Evolutionary conservation across 495 filamentous ascomycete species (phyloP).

Genomic region (Aspergillus sparsus): DNA sequence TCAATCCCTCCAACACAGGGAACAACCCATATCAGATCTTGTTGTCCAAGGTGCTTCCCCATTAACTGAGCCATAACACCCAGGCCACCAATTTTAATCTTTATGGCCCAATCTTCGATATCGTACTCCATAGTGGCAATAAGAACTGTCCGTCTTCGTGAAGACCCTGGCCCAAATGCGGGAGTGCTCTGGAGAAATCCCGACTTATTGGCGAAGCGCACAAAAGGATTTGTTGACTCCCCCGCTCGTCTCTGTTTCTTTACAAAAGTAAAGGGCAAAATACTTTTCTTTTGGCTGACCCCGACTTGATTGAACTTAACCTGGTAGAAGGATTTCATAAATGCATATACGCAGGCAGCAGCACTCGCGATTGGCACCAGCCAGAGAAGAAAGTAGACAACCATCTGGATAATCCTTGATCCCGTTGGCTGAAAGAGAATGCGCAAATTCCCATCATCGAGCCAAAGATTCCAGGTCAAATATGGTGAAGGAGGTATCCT

Average conservation of each 20-base stretch:
- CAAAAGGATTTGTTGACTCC: conserved; percentile 32
- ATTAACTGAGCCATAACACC: conserved; percentile 73
- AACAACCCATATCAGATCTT: conserved; percentile 74
- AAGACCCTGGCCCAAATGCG: conserved; percentile 46
- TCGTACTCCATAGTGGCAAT: conserved; percentile 76
- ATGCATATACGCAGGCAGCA: conserved; percentile 54
- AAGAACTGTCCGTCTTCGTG: conserved; percentile 55
- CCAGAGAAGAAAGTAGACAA: conserved; percentile 58
- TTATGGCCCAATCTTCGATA: conserved; percentile 71
- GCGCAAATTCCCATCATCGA: conserved; percentile 57
- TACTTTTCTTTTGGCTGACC: conserved; percentile 51
- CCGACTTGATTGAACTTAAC: conserved; percentile 72
- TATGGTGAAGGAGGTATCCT: conserved; percentile 54
- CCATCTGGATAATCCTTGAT: conserved; percentile 57
- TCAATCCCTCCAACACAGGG: conserved; percentile 70
- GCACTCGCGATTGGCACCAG: conserved; percentile 56
- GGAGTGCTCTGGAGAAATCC: conserved; percentile 48
- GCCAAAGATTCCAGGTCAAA: conserved; percentile 56
- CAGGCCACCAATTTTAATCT: conserved; percentile 72
- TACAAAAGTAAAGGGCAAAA: conserved; percentile 41
- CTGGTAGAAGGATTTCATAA: conserved; percentile 67
- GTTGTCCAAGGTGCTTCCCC: conserved; percentile 66
- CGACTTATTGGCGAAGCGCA: conserved; percentile 44
- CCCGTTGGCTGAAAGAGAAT: conserved; percentile 58
- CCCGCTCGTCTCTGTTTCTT: conserved; percentile 29